Evolutionary conservation across 116 monocot species (phyloP).

Genomic region (Zostera marina): DNA sequence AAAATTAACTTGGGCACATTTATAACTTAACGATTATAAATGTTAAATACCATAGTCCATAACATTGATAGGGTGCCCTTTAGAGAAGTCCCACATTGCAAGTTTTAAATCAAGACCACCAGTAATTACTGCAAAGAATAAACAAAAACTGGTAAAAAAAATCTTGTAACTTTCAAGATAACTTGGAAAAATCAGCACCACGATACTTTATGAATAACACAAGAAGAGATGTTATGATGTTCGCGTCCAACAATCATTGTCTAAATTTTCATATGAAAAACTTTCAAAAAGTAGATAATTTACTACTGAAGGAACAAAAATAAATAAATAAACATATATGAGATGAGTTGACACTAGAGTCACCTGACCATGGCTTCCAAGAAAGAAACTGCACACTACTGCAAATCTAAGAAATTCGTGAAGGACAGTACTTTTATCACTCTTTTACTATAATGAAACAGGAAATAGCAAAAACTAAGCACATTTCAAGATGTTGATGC

Average conservation of each 20-base stretch:
- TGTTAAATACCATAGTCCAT: constrained; percentile 70
- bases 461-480: not conserved
- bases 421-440: not conserved
- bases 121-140: constrained; percentile 42
- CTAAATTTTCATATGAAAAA: no score
- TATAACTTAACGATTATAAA: not conserved
- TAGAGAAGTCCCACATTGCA: constrained; percentile 86
- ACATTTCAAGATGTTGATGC: not conserved
- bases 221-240: no score
- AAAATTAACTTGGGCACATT: not conserved
- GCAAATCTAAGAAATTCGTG: constrained; percentile 23
- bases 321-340: not conserved
- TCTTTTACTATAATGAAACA: not conserved
- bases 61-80: constrained; percentile 31
- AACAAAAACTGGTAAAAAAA: not conserved
- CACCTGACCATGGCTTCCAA: constrained; percentile 91
- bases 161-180: not conserved
- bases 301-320: not conserved
- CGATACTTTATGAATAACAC: no score
- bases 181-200: not conserved
- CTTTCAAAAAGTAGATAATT: no score
- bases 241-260: no score
- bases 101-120: constrained; percentile 89
- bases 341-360: not conserved
- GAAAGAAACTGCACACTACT: constrained; percentile 66